phyloP scores from a whole-genome alignment of 208 protist species.

The Crithidia thermophila region DNA sequence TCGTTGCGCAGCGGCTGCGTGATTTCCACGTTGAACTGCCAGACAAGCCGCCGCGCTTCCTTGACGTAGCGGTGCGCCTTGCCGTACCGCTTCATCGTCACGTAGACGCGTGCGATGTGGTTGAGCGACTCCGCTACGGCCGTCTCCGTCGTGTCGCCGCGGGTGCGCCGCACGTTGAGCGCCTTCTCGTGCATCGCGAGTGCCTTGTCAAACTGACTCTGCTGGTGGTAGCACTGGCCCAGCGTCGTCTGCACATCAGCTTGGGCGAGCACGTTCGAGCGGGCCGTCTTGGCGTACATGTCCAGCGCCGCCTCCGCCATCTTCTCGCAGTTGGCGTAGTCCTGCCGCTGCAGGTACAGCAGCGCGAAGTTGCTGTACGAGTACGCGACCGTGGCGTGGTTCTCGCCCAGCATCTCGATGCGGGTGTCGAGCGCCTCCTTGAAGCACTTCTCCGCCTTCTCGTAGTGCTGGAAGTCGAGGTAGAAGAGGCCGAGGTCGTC shows the following conservation, averaged over 20 bases:
- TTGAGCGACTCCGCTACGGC: conserved; percentile 88
- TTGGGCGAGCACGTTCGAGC: conserved; percentile 83
- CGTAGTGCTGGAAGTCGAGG: conserved; percentile 87
- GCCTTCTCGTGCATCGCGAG: conserved; percentile 83
- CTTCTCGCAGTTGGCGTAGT: conserved; percentile 75
- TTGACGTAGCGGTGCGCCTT: conserved; percentile 59
- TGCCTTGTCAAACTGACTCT: conserved; percentile 57
- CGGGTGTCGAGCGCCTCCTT: conserved; percentile 87
- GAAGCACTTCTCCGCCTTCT: conserved; percentile 89
- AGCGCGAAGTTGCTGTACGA: conserved; percentile 91
- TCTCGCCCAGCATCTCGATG: conserved; percentile 88
- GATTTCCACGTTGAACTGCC: conserved; percentile 66
- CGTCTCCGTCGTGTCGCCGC: conserved; percentile 76
- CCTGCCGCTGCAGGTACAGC: conserved; percentile 76
- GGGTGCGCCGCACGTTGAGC: conserved; percentile 84
- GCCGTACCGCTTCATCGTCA: conserved; percentile 70
- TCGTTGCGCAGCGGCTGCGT: conserved; percentile 75
- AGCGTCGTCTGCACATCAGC: conserved; percentile 87
- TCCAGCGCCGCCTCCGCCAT: conserved; percentile 75
- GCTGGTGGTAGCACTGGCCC: conserved; percentile 75
- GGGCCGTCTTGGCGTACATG: conserved; percentile 89
- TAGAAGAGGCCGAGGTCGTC: conserved; percentile 91
- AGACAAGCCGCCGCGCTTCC: conserved; percentile 81
- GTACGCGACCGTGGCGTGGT: conserved; percentile 89
- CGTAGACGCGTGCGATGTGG: conserved; percentile 79